These are phyloP conservation scores for Rhododendron vialii DNA, from an alignment of 148 eudicot species.

Conservation along the genomic window DNA sequence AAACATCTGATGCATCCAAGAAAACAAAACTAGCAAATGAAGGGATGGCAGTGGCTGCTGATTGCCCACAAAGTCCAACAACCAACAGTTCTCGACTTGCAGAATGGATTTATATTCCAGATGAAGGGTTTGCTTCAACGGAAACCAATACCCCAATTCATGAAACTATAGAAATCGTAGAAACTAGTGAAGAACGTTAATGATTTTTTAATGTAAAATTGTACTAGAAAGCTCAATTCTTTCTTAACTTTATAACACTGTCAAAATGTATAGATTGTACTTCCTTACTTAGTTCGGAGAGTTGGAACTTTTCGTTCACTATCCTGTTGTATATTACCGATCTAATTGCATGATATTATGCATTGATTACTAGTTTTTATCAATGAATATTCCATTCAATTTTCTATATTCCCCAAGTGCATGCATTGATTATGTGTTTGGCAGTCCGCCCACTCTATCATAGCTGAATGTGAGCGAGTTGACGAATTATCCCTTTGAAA, in stretches of 20 bases:
- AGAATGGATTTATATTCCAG: not conserved
- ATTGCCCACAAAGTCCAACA: not conserved
- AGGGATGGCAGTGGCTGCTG: not conserved
- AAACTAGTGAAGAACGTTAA: not conserved
- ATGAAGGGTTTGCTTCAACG: not conserved
- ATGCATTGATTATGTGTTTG: too few relatives aligned
- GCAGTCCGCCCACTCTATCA: too few relatives aligned
- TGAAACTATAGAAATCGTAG: not conserved
- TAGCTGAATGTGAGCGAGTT: too few relatives aligned
- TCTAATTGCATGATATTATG: not conserved
- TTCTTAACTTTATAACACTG: not conserved
- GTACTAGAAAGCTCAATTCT: not conserved
- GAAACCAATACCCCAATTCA: not conserved
- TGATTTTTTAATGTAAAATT: not conserved
- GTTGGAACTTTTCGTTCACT: not conserved
- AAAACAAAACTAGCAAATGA: not conserved
- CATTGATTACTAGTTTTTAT: not conserved
- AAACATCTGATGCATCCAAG: conserved; percentile 2
- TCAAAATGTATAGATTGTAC: not conserved
- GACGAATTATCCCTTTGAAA: too few relatives aligned
- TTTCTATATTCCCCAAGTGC: too few relatives aligned
- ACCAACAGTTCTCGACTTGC: not conserved
- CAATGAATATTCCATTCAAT: too few relatives aligned
- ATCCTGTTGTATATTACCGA: not conserved
- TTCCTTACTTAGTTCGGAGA: not conserved